A percentile compares a stretch with the other conserved stretches of the same genome.
phyloP scores from a whole-genome alignment of 139 green algal species.

The Chlorella sorokiniana region DNA sequence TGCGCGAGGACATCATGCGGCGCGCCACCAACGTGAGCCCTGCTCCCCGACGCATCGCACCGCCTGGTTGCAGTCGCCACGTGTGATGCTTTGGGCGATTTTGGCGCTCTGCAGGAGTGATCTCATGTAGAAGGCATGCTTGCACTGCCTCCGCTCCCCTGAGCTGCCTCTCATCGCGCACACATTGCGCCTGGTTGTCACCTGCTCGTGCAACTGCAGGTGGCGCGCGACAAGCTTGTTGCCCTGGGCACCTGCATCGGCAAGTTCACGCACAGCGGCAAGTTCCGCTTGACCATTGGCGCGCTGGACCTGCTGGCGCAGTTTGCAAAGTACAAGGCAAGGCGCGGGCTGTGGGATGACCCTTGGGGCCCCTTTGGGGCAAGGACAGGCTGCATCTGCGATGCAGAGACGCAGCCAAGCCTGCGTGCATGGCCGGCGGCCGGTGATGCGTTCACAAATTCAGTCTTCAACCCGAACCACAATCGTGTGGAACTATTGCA shows the following conservation, averaged over 20 bases:
- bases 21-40: slow-evolving; percentile 83
- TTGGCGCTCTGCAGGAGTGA: too few relatives aligned
- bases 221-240: slow-evolving; percentile 91
- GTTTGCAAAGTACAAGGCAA: slow-evolving; percentile 96
- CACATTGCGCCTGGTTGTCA: neutral
- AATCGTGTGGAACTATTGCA: slow-evolving; percentile 19
- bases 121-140: too few relatives aligned
- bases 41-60: neutral
- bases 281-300: slow-evolving; percentile 94
- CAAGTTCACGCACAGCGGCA: slow-evolving; percentile 96
- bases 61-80: neutral
- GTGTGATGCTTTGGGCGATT: too few relatives aligned
- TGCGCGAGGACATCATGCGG: slow-evolving; percentile 91
- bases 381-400: too few relatives aligned
- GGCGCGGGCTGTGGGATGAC: too few relatives aligned
- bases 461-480: slow-evolving; percentile 71
- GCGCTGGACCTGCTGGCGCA: slow-evolving; percentile 88
- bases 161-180: too few relatives aligned
- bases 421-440: neutral
- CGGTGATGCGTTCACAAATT: slow-evolving; percentile 55
- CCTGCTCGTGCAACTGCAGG: slow-evolving; percentile 49
- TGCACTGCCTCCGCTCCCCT: too few relatives aligned
- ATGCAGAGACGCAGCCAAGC: neutral
- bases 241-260: slow-evolving; percentile 91
- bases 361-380: too few relatives aligned